Base-by-base conservation (phyloP, 129 eudicot species). In the Rutidosis leptorrhynchoides region DNA sequence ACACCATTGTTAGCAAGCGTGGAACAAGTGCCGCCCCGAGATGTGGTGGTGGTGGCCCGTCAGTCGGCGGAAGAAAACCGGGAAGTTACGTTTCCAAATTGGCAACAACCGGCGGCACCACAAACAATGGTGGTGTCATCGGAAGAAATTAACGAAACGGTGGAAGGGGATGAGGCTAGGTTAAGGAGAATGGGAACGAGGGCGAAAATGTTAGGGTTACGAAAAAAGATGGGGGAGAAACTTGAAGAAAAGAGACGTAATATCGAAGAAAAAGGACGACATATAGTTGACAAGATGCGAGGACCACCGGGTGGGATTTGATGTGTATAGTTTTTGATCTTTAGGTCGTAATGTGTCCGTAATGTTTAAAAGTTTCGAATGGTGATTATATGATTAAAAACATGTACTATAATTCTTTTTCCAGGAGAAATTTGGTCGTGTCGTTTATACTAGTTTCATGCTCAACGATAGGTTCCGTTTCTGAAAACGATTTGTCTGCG, bases 151-250 rank as follows among this genome's bases (percentile, higher is more conserved):
- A 69, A 27, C 10, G 80, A 78, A 21, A 42, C 2, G 32, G 1
- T 35, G 21, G 87, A 64, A 57, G 91, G 77, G 27, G 90, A 89
- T 14, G 92, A 84, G 19, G 33, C 56, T 0, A 84, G 48, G 63
- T 67, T 78, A 6, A 81, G 66, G 68, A 86, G 85, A 69, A 22
- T 75, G 42, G 99, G 99, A 55, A 79, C 84, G 3, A 84, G 70
- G 78, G 96, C 88, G 4, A 80, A 82, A 70, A 77, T 93, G 96
- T 74, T 76, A 20, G 96, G 95, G 43, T 75, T 93, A 51, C 76
- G 95, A 60, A 88, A 86, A 78, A 89, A 79, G 78, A 68, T 89
- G 84, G 95, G 95, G 3, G 99, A 82, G 65, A 93, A 93, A 62
- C 78, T 93, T 2, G 98, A 85, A 68, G 98, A 85, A 43, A 84